Conservation (phyloP, 2,329 filamentous ascomycete genomes). For the Fusarium nygamai region DNA sequence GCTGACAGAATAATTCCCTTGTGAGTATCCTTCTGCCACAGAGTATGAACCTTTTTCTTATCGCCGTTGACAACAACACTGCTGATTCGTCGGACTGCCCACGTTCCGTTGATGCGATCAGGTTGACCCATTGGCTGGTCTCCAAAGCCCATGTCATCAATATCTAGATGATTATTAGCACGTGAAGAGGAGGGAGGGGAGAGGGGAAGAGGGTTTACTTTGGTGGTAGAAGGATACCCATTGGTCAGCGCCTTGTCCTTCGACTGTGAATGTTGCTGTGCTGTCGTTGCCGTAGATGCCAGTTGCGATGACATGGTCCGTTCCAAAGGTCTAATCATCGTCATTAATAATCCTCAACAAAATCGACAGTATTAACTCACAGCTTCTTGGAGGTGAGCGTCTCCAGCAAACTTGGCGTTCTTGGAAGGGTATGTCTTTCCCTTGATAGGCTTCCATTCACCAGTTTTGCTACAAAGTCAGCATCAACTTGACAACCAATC, state of each 20-base stretch:
- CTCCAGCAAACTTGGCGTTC: conserved; percentile 54
- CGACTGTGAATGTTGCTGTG: conserved; percentile 59
- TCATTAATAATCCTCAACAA: fast-evolving
- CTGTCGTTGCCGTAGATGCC: conserved; percentile 64
- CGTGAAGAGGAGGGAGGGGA: fast-evolving
- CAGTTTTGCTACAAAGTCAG: conserved; percentile 50
- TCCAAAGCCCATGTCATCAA: conserved; percentile 69
- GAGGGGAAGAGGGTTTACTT: conserved; percentile 43
- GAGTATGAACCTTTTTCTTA: conserved; percentile 54
- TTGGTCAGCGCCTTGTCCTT: conserved; percentile 59
- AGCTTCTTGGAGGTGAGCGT: conserved; percentile 62
- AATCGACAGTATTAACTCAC: background rate
- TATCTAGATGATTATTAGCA: conserved; percentile 47
- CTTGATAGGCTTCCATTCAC: conserved; percentile 56
- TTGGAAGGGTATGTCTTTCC: conserved; percentile 59
- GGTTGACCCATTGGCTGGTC: conserved; percentile 64
- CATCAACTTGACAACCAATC: background rate
- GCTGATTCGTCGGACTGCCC: conserved; percentile 68
- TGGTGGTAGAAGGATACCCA: conserved; percentile 68
- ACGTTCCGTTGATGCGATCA: conserved; percentile 67
- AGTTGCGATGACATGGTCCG: conserved; percentile 57
- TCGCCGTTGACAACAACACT: conserved; percentile 68
- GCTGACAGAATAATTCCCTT: conserved; percentile 70
- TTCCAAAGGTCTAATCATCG: conserved; percentile 53
- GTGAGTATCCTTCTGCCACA: conserved; percentile 63